Evolutionary conservation across 257 asterid species (phyloP).

Genomic region (Solanum medicagineum): DNA sequence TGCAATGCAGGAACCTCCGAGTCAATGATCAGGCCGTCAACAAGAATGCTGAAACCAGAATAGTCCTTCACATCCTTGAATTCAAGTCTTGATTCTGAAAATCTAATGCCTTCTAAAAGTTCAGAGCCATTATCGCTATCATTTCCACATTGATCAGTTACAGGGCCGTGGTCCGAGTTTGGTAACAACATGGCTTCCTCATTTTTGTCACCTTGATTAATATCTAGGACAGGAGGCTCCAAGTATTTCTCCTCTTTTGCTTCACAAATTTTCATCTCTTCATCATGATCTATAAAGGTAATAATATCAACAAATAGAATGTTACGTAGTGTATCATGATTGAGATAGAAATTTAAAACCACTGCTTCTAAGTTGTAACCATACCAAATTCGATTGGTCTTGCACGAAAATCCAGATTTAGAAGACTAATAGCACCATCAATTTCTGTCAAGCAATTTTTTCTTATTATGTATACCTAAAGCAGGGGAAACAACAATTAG

Average conservation of each 20-base stretch:
- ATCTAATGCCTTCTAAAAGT: constrained; percentile 15
- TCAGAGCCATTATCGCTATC: constrained; percentile 10
- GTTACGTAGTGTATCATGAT: too few relatives aligned
- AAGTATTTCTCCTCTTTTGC: neutral
- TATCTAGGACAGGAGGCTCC: constrained; percentile 1
- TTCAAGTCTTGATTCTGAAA: constrained; percentile 6
- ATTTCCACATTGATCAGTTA: neutral
- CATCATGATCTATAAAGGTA: neutral
- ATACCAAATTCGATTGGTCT: constrained; percentile 13
- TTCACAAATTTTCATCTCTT: constrained; percentile 1
- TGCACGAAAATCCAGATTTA: constrained; percentile 16
- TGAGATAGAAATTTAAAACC: neutral
- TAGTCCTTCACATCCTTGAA: constrained; percentile 32
- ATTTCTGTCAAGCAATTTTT: constrained; percentile 27
- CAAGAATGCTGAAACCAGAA: constrained; percentile 34
- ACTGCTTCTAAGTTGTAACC: neutral
- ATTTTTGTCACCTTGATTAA: neutral
- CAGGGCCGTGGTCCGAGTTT: neutral
- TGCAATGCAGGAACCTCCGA: constrained; percentile 22
- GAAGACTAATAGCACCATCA: constrained; percentile 29
- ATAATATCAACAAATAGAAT: neutral
- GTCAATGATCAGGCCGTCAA: constrained; percentile 35
- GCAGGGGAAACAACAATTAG: neutral
- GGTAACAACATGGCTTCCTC: constrained; percentile 4
- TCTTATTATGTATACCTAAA: constrained; percentile 47